These are phyloP conservation scores for Hirschioporus abietinus DNA, from an alignment of 768 basidiomycete species.

Conservation along the genomic window DNA sequence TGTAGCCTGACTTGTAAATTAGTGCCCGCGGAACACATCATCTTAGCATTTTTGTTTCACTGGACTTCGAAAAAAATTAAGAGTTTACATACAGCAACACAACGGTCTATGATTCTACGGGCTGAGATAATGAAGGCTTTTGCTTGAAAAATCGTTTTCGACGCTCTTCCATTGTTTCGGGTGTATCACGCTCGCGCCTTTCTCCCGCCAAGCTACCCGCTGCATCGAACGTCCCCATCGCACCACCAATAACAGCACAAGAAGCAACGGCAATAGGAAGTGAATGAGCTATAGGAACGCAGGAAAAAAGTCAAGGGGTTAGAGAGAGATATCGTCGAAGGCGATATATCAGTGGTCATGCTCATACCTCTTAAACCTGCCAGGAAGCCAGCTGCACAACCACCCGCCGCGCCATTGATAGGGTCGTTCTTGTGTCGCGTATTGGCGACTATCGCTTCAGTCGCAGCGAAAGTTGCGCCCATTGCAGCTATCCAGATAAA, in stretches of 20 bases:
- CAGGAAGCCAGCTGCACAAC: constrained; percentile 90
- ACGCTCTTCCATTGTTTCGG: constrained; percentile 55
- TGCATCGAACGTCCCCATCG: constrained; percentile 78
- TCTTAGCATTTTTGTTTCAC: background rate
- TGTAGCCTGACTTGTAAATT: background rate
- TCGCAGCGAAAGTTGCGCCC: constrained; percentile 81
- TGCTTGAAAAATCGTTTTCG: constrained; percentile 84
- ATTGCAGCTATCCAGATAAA: constrained; percentile 60
- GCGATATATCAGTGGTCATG: background rate
- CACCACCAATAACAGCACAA: constrained; percentile 72
- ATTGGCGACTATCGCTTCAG: constrained; percentile 79
- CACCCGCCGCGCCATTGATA: constrained; percentile 78
- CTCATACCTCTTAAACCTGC: constrained; percentile 76
- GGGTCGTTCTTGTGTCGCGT: constrained; percentile 72
- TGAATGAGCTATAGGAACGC: constrained; percentile 56
- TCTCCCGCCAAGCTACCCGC: constrained; percentile 59
- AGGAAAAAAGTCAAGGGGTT: constrained; percentile 12
- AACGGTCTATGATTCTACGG: constrained; percentile 7
- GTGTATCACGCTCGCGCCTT: constrained; percentile 7
- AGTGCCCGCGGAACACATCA: background rate
- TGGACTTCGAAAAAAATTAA: background rate
- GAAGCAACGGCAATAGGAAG: constrained; percentile 76
- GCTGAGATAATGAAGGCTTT: constrained; percentile 33
- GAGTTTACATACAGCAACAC: background rate
- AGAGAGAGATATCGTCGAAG: constrained; percentile 9